Evolutionary conservation across 2,329 filamentous ascomycete species (phyloP).

Genomic region (Penicillium sp.): DNA sequence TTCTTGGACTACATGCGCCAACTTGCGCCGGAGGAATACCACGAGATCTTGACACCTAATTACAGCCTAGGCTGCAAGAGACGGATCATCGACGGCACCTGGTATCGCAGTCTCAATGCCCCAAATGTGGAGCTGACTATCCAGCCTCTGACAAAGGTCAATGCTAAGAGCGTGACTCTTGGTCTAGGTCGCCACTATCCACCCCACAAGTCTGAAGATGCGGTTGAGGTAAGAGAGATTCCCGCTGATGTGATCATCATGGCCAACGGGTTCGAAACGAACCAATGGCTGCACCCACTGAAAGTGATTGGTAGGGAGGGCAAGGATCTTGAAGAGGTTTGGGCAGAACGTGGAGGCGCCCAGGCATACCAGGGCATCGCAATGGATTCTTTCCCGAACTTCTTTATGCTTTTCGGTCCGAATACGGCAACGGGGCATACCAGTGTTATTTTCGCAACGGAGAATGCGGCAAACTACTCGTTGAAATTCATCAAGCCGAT

Average conservation of each 20-base stretch:
- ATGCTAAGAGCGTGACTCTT: conserved; percentile 50
- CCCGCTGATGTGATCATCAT: conserved; percentile 61
- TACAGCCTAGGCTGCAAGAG: conserved; percentile 64
- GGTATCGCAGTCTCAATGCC: conserved; percentile 53
- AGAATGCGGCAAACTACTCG: conserved; percentile 61
- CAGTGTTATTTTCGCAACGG: conserved; percentile 58
- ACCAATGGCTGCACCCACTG: conserved; percentile 54
- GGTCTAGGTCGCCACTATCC: conserved; percentile 52
- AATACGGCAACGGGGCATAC: conserved; percentile 63
- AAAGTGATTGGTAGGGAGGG: conserved; percentile 53
- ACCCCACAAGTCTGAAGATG: conserved; percentile 24
- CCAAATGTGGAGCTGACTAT: conserved; percentile 56
- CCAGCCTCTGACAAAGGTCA: conserved; percentile 50
- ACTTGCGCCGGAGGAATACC: conserved; percentile 58
- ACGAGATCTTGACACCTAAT: conserved; percentile 60
- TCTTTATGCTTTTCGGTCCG: conserved; percentile 63
- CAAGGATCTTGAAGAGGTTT: conserved; percentile 53
- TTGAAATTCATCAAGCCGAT: conserved; percentile 59
- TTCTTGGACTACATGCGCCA: conserved; percentile 49
- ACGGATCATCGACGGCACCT: conserved; percentile 59
- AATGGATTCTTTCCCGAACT: conserved; percentile 63
- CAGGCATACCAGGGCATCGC: conserved; percentile 61
- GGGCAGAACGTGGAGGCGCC: conserved; percentile 58
- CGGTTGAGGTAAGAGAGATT: conserved; percentile 41
- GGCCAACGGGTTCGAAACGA: conserved; percentile 61